These are phyloP conservation scores for Phoma sp. DNA, from an alignment of 2,329 filamentous ascomycete genomes.

Conservation along the genomic window DNA sequence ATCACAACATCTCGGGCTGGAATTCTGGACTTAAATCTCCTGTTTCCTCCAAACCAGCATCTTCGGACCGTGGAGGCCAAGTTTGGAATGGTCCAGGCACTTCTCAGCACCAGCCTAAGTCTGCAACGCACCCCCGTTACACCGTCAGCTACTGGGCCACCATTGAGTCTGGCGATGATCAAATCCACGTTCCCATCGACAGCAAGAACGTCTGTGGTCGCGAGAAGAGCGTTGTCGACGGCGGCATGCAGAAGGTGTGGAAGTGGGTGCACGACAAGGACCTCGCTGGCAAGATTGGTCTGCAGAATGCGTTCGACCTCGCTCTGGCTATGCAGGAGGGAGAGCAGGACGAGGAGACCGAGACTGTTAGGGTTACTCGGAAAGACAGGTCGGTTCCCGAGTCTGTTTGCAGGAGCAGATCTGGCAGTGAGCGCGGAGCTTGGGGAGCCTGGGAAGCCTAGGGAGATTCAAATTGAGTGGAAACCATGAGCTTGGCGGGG, in stretches of 20 bases:
- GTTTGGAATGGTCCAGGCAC: no score
- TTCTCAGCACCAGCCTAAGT: not conserved
- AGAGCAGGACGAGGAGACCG: not conserved
- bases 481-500: no score
- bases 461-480: no score
- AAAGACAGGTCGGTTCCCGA: no score
- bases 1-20: no score
- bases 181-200: slow-evolving; percentile 26
- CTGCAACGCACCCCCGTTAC: not conserved
- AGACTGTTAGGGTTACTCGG: no score
- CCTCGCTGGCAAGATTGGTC: slow-evolving; percentile 22
- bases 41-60: no score
- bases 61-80: no score
- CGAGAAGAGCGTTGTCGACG: slow-evolving; percentile 24
- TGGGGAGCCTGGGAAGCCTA: no score
- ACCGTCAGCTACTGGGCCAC: slow-evolving; percentile 31
- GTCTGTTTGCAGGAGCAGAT: no score
- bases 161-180: slow-evolving; percentile 20
- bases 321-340: slow-evolving; percentile 21
- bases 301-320: slow-evolving; percentile 33
- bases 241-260: slow-evolving; percentile 31
- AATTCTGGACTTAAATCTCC: no score
- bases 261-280: slow-evolving; percentile 33
- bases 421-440: no score
- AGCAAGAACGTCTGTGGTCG: slow-evolving; percentile 23